phyloP scores from a whole-genome alignment of 2,329 filamentous ascomycete genomes.

The Colletotrichum cordylinicola region DNA sequence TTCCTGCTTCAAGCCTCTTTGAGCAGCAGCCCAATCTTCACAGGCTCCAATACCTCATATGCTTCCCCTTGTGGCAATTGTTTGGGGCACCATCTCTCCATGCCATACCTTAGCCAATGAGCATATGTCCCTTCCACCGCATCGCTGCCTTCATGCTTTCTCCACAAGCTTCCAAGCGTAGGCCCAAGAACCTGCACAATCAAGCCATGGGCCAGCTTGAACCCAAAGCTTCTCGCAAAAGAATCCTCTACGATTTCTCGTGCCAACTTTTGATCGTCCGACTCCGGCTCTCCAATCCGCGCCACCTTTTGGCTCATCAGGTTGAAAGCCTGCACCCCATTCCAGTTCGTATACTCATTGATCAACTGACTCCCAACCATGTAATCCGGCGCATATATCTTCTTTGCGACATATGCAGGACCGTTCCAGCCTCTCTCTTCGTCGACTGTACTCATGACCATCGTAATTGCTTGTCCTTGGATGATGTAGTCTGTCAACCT shows the following conservation, averaged over 20 bases:
- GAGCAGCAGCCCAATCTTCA: constrained; percentile 35
- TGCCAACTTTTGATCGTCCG: constrained; percentile 50
- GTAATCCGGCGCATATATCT: constrained; percentile 56
- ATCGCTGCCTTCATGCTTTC: constrained; percentile 53
- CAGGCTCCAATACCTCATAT: constrained; percentile 39
- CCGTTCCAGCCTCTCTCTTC: constrained; percentile 58
- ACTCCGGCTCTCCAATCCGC: constrained; percentile 42
- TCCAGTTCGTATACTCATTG: constrained; percentile 58
- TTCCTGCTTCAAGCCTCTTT: constrained; percentile 16
- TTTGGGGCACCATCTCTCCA: constrained; percentile 51
- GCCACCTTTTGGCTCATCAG: constrained; percentile 52
- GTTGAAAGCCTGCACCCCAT: constrained; percentile 53
- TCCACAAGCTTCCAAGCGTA: constrained; percentile 60
- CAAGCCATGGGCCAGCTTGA: constrained; percentile 61
- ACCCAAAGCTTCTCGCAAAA: constrained; percentile 54
- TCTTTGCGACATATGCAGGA: constrained; percentile 52
- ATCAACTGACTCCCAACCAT: constrained; percentile 57
- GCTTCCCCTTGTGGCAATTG: constrained; percentile 39
- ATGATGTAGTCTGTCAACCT: constrained; percentile 63
- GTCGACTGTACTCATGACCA: constrained; percentile 59
- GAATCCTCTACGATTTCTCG: constrained; percentile 57
- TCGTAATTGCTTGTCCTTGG: constrained; percentile 57
- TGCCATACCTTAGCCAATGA: constrained; percentile 58
- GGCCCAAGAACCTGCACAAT: constrained; percentile 54
- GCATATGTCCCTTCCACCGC: constrained; percentile 56